Conservation (phyloP, 1,284 basidiomycete species). For the Austropuccinia psidii region DNA sequence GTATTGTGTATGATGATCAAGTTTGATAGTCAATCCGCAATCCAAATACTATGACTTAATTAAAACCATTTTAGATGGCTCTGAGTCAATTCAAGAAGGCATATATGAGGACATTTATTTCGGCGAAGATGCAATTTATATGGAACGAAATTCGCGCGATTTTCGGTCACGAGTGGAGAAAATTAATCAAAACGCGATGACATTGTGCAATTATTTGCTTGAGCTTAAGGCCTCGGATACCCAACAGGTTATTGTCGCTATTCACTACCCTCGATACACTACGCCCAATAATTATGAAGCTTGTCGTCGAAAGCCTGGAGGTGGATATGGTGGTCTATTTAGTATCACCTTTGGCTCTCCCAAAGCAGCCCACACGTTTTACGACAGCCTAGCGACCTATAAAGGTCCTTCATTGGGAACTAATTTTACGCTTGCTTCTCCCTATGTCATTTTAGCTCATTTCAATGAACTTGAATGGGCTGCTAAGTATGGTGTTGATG, state of each 20-base stretch:
- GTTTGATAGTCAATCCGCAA: slow-evolving; percentile 76
- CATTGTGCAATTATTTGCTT: slow-evolving; percentile 70
- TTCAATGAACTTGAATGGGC: slow-evolving; percentile 91
- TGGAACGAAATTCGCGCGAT: slow-evolving; percentile 96
- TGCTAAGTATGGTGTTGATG: slow-evolving; percentile 72
- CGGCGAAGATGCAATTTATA: slow-evolving; percentile 85
- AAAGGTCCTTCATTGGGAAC: slow-evolving; percentile 94
- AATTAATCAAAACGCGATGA: slow-evolving; percentile 77
- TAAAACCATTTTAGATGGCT: slow-evolving; percentile 55
- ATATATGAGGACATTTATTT: slow-evolving; percentile 82
- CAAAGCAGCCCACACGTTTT: slow-evolving; percentile 70
- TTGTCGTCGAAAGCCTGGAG: slow-evolving; percentile 54
- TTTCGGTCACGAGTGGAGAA: slow-evolving; percentile 66
- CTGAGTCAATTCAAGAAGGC: slow-evolving; percentile 37
- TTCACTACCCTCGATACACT: slow-evolving; percentile 82
- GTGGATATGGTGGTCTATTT: slow-evolving; percentile 87
- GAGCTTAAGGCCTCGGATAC: slow-evolving; percentile 48
- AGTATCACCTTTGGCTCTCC: slow-evolving; percentile 72
- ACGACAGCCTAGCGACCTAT: slow-evolving; percentile 69
- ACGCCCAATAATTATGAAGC: slow-evolving; percentile 65
- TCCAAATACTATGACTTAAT: slow-evolving; percentile 61
- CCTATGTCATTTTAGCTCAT: slow-evolving; percentile 89
- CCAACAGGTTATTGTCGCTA: slow-evolving; percentile 58
- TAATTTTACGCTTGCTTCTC: slow-evolving; percentile 88
- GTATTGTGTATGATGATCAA: slow-evolving; percentile 45